These are phyloP conservation scores for Pharus latifolius DNA, from an alignment of 176 grass and related monocot species.

Conservation along the genomic window DNA sequence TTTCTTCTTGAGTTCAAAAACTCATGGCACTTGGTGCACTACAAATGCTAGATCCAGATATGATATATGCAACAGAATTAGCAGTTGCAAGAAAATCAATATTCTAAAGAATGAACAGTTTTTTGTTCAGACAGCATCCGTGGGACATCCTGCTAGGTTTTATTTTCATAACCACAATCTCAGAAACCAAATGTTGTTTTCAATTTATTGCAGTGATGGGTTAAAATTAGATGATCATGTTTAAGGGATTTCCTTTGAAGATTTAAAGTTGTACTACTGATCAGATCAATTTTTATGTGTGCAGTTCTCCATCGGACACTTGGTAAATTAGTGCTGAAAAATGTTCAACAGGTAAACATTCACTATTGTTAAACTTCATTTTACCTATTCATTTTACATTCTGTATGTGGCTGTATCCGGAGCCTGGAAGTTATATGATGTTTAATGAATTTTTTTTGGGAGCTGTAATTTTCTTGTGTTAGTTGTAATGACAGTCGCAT, in stretches of 20 bases:
- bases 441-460: not conserved
- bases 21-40: not conserved
- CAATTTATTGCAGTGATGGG: not conserved
- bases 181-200: not conserved
- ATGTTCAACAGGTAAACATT: conserved; percentile 59
- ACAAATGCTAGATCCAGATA: not conserved
- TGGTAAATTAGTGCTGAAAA: conserved; percentile 85
- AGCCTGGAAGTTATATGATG: not conserved
- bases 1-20: not conserved
- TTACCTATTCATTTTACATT: not conserved
- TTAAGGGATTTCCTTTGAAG: not conserved
- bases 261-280: not conserved
- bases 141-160: too few relatives aligned
- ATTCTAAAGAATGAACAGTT: too few relatives aligned
- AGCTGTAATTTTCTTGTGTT: not conserved
- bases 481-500: not conserved
- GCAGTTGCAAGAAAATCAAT: too few relatives aligned
- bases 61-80: not conserved
- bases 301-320: conserved; percentile 57
- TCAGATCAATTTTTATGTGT: not conserved
- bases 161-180: not conserved
- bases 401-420: not conserved
- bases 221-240: not conserved
- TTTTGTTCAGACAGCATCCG: too few relatives aligned
- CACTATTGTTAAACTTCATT: not conserved